Evolutionary conservation across 768 basidiomycete species (phyloP).

Genomic region (Boletus reticulatus): DNA sequence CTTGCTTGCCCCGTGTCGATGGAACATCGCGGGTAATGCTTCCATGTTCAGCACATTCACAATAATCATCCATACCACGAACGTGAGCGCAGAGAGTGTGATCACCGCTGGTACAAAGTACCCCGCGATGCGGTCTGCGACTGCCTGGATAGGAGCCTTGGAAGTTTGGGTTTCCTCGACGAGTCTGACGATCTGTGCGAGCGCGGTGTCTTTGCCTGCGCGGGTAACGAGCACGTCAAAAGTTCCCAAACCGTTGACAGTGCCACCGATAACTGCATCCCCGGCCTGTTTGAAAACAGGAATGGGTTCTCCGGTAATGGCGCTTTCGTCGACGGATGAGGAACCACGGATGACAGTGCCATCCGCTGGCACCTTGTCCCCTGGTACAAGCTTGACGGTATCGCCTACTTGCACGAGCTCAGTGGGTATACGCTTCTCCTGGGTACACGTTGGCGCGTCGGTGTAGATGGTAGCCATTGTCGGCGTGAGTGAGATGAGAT

Average conservation of each 20-base stretch:
- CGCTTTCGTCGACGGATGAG: conserved; percentile 92
- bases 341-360: conserved; percentile 85
- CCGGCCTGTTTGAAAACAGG: conserved; percentile 84
- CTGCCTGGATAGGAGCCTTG: conserved; percentile 97
- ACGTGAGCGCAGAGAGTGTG: conserved; percentile 75
- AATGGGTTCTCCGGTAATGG: conserved; percentile 92
- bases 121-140: conserved; percentile 92
- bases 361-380: conserved; percentile 95
- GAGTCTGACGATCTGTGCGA: conserved; percentile 93
- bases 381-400: conserved; percentile 89
- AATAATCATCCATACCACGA: conserved; percentile 79
- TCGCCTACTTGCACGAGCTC: conserved; percentile 96
- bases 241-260: conserved; percentile 95
- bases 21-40: conserved; percentile 81
- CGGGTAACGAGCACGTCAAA: conserved; percentile 96
- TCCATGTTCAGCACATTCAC: conserved; percentile 54
- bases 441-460: conserved; percentile 72
- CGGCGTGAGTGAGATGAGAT: conserved; percentile 93
- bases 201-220: conserved; percentile 93
- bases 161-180: conserved; percentile 98
- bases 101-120: conserved; percentile 94
- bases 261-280: conserved; percentile 91
- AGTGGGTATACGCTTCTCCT: conserved; percentile 89
- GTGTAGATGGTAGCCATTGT: conserved; percentile 96
- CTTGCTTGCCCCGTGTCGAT: conserved; percentile 75